Base-by-base conservation (phyloP, 177 flowering plant genomes). In the Vitis hybrid region DNA sequence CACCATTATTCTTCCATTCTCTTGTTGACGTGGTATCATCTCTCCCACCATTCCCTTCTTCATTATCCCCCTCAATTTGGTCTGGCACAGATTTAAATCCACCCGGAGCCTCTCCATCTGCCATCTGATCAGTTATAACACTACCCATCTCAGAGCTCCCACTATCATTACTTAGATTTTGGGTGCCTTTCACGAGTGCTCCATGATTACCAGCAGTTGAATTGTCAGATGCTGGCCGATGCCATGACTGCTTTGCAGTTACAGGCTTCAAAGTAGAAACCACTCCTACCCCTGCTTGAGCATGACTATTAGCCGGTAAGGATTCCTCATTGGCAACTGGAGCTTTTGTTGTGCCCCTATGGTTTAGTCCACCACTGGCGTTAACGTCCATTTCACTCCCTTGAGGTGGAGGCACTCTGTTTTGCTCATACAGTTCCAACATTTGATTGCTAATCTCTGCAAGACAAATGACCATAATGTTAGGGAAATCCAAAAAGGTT, bases 381-480 rank as follows among this genome's bases (percentile, higher is more conserved):
- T 86, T 85, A 52, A 87, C 94, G 65, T 93, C 99, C 3, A 78
- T 73, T 79, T 90, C 98, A 84, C 90, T 87, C 55, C 85, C 86
- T 68, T 82, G 88, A 49, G 92, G 81, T 68, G 82, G 81, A 1
- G 87, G 91, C 18, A 84, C 70, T 66, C 87, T 79, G 79, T 91
- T 95, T 74, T 95, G 96, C 75, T 93, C 98, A 78, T 95, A 95
- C 26, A 90, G 71, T 74, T 91, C 99, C 82, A 95, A 69, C 97
- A 93, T 93, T 75, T 95, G 99, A 81, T 93, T 91, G 85, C 98
- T 93, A 50, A 95, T 94, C 87, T 91, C 98, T 91, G 91, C 84
- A 78, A 76, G 58, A 71, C 8, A 75, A 75, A 61, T 20, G 48
- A 49, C 15, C 34, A 64, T 13, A 45, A 20, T 54, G 63, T 20